Evolutionary conservation across 768 basidiomycete genomes (phyloP), one percentile per base, ranked within the genome.

Genomic region (Pleurotus tuoliensis): DNA sequence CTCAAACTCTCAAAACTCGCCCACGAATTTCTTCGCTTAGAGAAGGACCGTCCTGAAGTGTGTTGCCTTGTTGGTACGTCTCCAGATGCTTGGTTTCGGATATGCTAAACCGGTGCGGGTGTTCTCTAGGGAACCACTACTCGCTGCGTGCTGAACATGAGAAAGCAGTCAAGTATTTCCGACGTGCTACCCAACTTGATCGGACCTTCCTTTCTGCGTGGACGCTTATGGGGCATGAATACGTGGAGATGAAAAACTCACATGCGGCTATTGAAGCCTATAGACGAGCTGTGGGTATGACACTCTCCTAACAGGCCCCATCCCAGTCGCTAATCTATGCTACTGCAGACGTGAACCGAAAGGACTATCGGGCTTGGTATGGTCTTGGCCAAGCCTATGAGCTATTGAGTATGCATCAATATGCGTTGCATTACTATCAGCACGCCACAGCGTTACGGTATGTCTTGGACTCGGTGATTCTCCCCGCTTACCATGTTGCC

Each of bases 181-280:
- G 88, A 60, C 82, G 95, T 58, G 94, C 96, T 6, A 90, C 94
- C n/a, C 88, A 95, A 65, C 82, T 99, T 47, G 95, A 99, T 69
- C 83, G 91, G 55, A 94, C 90, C 1, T 98, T 94, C 71, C 79
- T 98, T 45, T 91, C 94, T 5, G 97, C 97, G 4, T 99, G 97
- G 97, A 98, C 96, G 3, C 74, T 99, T 60, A 94, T 99, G 93
- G 97, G 97, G 1, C 97, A 99, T 66, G 97, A 98, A 71, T 98
- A 91, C 64, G 90, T 99, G 44, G 97, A 99, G 73, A 87, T 97
- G 87, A 98, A 98, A 74, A 98, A 99, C 70, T 94, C 94, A 4
- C 95, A 98, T 76, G 97, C 97, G 2, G 96, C 97, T 13, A 97
- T 98, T 55, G 97, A 98, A 72, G 92, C 94, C 8, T 99, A 98